Evolutionary conservation across 306 rosid genomes (phyloP).

Genomic region (Myrica gale): DNA sequence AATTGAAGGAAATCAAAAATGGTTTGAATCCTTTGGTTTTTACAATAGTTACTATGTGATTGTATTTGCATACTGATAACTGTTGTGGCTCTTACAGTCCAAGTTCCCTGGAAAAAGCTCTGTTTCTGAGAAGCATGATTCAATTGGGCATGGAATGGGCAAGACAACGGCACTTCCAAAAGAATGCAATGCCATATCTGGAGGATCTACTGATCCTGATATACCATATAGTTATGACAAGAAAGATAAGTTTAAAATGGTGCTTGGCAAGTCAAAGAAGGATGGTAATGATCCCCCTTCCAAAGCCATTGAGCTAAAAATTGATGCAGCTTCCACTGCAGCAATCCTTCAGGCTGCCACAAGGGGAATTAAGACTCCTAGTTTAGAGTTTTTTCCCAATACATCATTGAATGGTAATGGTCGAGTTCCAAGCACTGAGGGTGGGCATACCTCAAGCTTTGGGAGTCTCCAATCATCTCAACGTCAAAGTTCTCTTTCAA

Average conservation of each 20-base stretch:
- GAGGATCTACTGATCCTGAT: constrained; percentile 48
- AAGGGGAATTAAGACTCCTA: constrained; percentile 61
- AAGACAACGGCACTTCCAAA: constrained; percentile 36
- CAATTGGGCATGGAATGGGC: constrained; percentile 34
- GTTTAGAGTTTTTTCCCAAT: constrained; percentile 44
- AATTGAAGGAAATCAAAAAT: neutral
- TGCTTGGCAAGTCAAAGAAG: constrained; percentile 58
- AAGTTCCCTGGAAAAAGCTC: constrained; percentile 48
- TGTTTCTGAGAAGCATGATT: constrained; percentile 41
- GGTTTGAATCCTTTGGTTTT: neutral
- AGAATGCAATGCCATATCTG: constrained; percentile 40
- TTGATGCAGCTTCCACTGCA: constrained; percentile 58
- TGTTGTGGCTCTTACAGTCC: constrained; percentile 35
- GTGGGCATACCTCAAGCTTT: constrained; percentile 44
- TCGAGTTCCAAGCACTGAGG: constrained; percentile 48
- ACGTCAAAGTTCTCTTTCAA: constrained; percentile 30
- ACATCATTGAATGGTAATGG: constrained; percentile 45
- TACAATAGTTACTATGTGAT: constrained; percentile 7
- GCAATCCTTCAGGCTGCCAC: constrained; percentile 90
- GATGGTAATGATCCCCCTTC: constrained; percentile 53
- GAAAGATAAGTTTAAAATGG: constrained; percentile 78
- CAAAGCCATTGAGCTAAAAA: constrained; percentile 42
- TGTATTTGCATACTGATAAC: constrained; percentile 13
- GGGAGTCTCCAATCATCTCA: constrained; percentile 51
- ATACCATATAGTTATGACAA: constrained; percentile 46